Percentiles rank a stretch among this genome's conserved stretches.
Conservation (phyloP, 306 rosid genomes). For the Purshia tridentata region DNA sequence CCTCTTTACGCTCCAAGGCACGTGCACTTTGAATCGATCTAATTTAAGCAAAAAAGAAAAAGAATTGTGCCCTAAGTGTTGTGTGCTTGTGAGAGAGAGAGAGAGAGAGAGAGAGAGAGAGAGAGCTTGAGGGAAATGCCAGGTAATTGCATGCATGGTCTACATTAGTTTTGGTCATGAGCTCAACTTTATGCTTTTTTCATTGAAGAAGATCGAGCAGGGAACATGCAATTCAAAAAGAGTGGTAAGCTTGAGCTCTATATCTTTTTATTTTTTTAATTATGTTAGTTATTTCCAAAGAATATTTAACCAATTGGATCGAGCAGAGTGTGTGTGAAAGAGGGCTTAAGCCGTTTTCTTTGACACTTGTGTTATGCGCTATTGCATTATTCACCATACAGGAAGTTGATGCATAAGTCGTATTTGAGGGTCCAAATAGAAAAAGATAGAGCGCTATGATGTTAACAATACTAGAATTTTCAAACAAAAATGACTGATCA, state of each 20-base stretch:
- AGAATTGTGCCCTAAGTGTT: background rate
- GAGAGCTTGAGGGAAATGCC: too few species aligned
- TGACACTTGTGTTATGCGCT: background rate
- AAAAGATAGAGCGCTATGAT: too few species aligned
- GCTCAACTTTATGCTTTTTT: conserved; percentile 27
- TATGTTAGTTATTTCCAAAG: background rate
- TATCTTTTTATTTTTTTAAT: background rate
- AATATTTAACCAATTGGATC: background rate
- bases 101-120: too few species aligned
- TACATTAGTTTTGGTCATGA: conserved; percentile 34
- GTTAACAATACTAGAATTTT: too few species aligned
- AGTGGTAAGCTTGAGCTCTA: background rate
- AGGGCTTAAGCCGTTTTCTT: conserved; percentile 18
- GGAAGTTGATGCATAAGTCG: too few species aligned
- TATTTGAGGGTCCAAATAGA: too few species aligned
- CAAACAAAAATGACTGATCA: too few species aligned
- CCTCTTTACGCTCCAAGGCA: conserved; percentile 45
- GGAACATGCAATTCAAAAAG: background rate
- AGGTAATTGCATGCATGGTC: conserved; percentile 7
- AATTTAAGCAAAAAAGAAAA: conserved; percentile 23
- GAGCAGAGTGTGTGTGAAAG: background rate
- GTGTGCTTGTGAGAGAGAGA: conserved; percentile 4
- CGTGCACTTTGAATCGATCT: conserved; percentile 35
- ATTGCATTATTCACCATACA: too few species aligned
- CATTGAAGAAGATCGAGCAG: conserved; percentile 17